phyloP scores from a whole-genome alignment of 2,329 filamentous ascomycete genomes.

The Talaromyces sp. region DNA sequence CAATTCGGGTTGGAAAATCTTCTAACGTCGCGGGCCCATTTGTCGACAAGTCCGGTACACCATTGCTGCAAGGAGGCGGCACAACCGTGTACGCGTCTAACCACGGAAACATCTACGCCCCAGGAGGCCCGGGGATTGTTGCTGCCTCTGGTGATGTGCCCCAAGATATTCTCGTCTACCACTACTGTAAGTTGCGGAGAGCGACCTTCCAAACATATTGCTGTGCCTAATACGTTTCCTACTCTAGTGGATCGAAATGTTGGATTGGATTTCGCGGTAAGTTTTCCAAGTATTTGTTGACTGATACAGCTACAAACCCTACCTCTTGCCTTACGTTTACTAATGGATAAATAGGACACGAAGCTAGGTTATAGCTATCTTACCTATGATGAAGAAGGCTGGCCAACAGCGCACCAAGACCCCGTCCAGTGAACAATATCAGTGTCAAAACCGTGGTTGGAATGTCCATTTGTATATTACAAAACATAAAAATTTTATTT shows the following conservation, averaged over 20 bases:
- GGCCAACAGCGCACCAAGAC: constrained; percentile 18
- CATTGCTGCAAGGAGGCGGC: constrained; percentile 28
- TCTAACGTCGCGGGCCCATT: constrained; percentile 28
- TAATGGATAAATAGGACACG: constrained; percentile 22
- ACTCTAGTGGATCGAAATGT: constrained; percentile 26
- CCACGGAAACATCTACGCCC: constrained; percentile 32
- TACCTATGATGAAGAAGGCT: constrained; percentile 28
- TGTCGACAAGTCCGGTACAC: constrained; percentile 22
- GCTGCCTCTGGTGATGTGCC: constrained; percentile 14
- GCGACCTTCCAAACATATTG: neutral
- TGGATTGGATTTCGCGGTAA: constrained; percentile 23
- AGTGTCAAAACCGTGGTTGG: neutral
- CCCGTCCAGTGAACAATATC: neutral
- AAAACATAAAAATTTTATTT: neutral
- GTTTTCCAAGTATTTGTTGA: neutral
- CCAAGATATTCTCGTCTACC: constrained; percentile 35
- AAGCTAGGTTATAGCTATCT: constrained; percentile 34
- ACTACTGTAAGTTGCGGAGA: constrained; percentile 24
- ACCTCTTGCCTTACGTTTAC: neutral
- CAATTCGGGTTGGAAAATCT: constrained; percentile 32
- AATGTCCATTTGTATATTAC: neutral
- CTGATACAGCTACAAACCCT: neutral
- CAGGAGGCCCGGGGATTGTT: constrained; percentile 30
- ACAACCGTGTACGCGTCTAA: constrained; percentile 33
- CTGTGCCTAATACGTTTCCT: neutral